Conservation (phyloP, 148 eudicot genomes). For the Heliamphora exappendiculata region DNA sequence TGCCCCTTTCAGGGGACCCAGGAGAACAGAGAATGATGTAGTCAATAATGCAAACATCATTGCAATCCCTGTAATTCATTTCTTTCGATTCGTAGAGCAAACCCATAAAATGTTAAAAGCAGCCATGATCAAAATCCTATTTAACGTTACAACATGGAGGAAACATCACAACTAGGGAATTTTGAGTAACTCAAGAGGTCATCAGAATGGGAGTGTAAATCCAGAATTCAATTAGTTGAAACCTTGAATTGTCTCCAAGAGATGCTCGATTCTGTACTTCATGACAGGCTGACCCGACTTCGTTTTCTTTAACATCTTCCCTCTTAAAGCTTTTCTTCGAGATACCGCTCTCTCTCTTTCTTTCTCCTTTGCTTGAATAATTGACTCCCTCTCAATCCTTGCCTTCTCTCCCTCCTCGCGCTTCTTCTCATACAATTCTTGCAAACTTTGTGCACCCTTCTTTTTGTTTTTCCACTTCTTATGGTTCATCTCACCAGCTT, state of each 20-base stretch:
- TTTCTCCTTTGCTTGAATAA: conserved; percentile 52
- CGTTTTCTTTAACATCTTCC: conserved; percentile 78
- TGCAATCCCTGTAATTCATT: too few relatives aligned
- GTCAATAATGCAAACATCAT: too few relatives aligned
- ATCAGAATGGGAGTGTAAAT: neutral
- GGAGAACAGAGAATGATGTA: too few relatives aligned
- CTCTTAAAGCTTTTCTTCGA: conserved; percentile 56
- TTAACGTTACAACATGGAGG: too few relatives aligned
- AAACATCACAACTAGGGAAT: too few relatives aligned
- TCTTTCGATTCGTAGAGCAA: too few relatives aligned
- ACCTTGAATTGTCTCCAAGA: conserved; percentile 66
- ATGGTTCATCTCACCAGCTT: conserved; percentile 15
- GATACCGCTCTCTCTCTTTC: conserved; percentile 54
- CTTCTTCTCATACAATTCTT: conserved; percentile 52
- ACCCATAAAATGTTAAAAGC: too few relatives aligned
- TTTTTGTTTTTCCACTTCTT: conserved; percentile 28
- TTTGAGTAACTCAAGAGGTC: too few relatives aligned
- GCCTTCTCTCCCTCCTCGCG: conserved; percentile 66
- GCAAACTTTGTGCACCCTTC: conserved; percentile 43
- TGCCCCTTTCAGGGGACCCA: too few relatives aligned
- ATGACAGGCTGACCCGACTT: conserved; percentile 84
- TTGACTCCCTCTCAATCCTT: conserved; percentile 63
- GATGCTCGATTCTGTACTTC: conserved; percentile 86
- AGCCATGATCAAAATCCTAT: too few relatives aligned
- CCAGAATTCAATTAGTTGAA: conserved; percentile 22